Conservation (phyloP, 345 rosid species). For the Rhizophora mangle region DNA sequence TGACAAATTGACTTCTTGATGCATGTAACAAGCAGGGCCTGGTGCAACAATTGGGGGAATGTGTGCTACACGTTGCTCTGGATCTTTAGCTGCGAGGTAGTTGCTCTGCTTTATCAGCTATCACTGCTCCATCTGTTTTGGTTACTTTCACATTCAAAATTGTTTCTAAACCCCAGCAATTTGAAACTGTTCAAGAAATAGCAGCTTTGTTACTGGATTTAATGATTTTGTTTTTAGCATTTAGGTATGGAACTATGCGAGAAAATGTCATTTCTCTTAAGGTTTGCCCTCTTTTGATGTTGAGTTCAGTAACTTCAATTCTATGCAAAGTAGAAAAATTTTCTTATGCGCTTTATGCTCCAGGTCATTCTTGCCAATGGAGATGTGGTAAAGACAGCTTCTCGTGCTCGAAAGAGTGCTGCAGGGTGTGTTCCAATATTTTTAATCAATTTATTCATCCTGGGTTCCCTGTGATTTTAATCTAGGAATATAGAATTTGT, state of each 20-base stretch:
- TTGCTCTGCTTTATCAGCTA: constrained; percentile 21
- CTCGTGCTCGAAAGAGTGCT: constrained; percentile 96
- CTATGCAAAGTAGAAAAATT: background rate
- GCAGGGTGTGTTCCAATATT: constrained; percentile 65
- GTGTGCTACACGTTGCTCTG: constrained; percentile 99
- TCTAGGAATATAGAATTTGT: background rate
- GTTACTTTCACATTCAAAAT: background rate
- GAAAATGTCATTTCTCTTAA: constrained; percentile 89
- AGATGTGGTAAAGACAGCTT: constrained; percentile 91
- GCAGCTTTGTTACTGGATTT: constrained; percentile 28
- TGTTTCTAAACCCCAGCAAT: background rate
- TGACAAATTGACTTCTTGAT: constrained; percentile 2
- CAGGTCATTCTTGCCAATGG: constrained; percentile 93
- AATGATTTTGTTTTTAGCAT: constrained; percentile 49
- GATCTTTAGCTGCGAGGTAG: constrained; percentile 91
- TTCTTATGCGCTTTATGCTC: constrained; percentile 28
- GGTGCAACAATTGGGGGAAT: constrained; percentile 95
- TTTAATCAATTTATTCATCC: background rate
- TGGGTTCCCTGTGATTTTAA: background rate
- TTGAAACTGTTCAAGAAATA: background rate
- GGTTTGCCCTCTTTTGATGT: constrained; percentile 43
- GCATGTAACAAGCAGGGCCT: constrained; percentile 56
- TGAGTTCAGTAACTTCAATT: background rate
- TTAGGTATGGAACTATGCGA: constrained; percentile 97
- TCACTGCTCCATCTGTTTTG: background rate